A percentile compares a stretch with the other conserved stretches of the same genome.
Evolutionary conservation across 176 grass and related monocot genomes (phyloP).

Genomic region (Secale cereale): DNA sequence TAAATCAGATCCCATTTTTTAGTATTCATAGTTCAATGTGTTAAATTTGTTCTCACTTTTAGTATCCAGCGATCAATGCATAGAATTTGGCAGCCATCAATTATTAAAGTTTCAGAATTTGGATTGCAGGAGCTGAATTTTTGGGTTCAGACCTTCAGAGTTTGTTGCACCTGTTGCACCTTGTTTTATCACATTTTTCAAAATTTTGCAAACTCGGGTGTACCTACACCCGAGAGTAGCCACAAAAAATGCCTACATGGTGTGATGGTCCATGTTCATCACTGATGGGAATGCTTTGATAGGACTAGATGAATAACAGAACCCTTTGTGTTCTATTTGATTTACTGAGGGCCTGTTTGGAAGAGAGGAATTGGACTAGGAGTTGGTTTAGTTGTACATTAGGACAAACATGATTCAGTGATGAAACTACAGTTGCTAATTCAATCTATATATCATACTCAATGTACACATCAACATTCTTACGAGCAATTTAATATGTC

Average conservation of each 20-base stretch:
- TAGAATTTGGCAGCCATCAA: no score
- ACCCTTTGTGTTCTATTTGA: slow-evolving; percentile 7
- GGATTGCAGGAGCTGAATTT: no score
- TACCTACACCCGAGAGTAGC: no score
- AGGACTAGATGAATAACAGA: not conserved
- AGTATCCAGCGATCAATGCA: no score
- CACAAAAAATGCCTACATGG: not conserved
- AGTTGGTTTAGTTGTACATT: not conserved
- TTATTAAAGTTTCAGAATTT: no score
- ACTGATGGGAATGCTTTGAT: not conserved
- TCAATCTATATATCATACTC: not conserved
- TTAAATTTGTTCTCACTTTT: no score
- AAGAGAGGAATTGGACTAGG: not conserved
- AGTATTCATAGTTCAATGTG: no score
- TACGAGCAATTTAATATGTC: not conserved
- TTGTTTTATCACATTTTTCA: no score
- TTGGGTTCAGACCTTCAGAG: no score
- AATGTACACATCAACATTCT: not conserved
- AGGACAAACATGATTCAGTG: not conserved
- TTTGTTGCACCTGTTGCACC: no score
- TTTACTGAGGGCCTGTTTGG: not conserved
- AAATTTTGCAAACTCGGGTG: no score
- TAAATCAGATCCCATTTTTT: no score
- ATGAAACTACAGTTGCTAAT: not conserved
- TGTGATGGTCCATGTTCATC: not conserved